Conservation (phyloP, 768 basidiomycete genomes). For the Panus rudis region DNA sequence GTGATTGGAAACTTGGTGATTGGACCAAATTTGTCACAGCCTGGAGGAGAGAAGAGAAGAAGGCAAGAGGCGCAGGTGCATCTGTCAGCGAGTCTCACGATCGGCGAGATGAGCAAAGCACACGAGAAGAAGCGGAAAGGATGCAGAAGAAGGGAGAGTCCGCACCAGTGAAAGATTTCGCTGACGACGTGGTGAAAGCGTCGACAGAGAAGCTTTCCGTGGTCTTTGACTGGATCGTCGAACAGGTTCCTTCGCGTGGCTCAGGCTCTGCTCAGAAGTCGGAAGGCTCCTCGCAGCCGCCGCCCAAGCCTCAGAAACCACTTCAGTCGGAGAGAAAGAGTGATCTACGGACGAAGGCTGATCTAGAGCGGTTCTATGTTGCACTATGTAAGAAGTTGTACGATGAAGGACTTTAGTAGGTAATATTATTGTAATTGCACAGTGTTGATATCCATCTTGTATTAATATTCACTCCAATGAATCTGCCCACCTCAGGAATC, state of each 20-base stretch:
- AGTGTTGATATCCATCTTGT: too few relatives aligned
- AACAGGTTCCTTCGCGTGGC: slow-evolving; percentile 47
- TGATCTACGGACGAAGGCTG: slow-evolving; percentile 59
- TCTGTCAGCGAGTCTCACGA: slow-evolving; percentile 21
- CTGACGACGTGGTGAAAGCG: slow-evolving; percentile 53
- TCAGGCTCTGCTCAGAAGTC: slow-evolving; percentile 6
- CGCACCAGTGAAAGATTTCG: slow-evolving; percentile 18
- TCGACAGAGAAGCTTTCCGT: slow-evolving; percentile 68
- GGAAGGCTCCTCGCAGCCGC: slow-evolving; percentile 9
- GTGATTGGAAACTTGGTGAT: slow-evolving; percentile 42
- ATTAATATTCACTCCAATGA: too few relatives aligned
- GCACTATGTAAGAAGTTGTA: slow-evolving; percentile 85
- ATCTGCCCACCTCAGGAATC: too few relatives aligned
- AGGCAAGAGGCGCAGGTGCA: slow-evolving; percentile 29
- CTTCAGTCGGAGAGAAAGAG: slow-evolving; percentile 19
- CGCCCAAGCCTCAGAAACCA: slow-evolving; percentile 1
- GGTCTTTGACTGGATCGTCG: slow-evolving; percentile 76
- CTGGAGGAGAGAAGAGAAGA: slow-evolving; percentile 52
- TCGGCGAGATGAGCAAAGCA: slow-evolving; percentile 3
- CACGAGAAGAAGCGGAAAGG: not conserved
- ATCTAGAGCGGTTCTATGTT: slow-evolving; percentile 86
- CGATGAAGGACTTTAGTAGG: slow-evolving; percentile 81
- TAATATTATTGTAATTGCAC: too few relatives aligned
- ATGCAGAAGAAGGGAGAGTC: slow-evolving; percentile 1
- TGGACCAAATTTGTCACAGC: slow-evolving; percentile 57